Evolutionary conservation across 345 rosid species (phyloP).

Genomic region (Lenwebbia sp.): DNA sequence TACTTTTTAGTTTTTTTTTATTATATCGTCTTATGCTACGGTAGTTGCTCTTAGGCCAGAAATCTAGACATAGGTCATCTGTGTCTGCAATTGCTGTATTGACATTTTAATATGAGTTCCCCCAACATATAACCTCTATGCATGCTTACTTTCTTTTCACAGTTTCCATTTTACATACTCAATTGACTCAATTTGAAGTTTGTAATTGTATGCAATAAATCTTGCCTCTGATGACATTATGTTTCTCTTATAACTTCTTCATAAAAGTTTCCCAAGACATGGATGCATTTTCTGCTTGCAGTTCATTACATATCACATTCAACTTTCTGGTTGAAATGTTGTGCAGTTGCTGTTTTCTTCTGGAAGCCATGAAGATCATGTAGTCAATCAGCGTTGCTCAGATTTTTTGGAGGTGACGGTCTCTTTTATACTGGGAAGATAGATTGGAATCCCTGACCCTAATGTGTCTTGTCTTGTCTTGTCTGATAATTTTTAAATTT

Average conservation of each 20-base stretch:
- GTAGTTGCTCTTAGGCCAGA: not conserved
- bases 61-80: not conserved
- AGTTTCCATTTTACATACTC: not conserved
- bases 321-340: not conserved
- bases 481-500: not conserved
- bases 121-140: not conserved
- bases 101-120: not conserved
- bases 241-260: not conserved
- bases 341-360: conserved; percentile 47
- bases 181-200: not conserved
- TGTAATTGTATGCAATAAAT: not conserved
- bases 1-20: not conserved
- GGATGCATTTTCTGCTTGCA: not conserved
- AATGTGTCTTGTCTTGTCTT: not conserved
- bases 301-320: not conserved
- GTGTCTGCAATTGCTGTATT: not conserved
- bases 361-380: conserved; percentile 28
- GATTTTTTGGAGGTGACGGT: conserved; percentile 72
- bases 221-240: not conserved
- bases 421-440: not conserved
- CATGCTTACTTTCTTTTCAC: not conserved
- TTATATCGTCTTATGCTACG: not conserved
- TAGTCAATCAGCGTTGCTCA: conserved; percentile 25
- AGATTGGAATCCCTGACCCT: not conserved
- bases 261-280: not conserved